A percentile compares a stretch with the other conserved stretches of the same genome.
These are phyloP conservation scores for Linum trigynum DNA, from an alignment of 345 rosid species.

Conservation along the genomic window DNA sequence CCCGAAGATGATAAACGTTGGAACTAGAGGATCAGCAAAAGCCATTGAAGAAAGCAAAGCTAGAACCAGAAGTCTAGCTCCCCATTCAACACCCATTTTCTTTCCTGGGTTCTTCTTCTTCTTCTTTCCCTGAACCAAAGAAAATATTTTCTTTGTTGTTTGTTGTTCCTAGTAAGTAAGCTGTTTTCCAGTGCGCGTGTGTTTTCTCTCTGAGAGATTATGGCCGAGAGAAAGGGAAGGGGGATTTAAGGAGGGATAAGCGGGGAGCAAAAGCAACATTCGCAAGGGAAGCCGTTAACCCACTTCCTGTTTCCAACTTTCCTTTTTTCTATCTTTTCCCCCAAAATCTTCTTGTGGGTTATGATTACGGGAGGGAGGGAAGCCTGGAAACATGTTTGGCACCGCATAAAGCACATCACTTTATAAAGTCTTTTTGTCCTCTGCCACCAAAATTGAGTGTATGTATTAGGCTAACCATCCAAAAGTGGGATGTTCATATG, in stretches of 20 bases:
- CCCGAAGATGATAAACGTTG: conserved; percentile 70
- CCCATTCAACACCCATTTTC: background rate
- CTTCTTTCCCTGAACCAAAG: background rate
- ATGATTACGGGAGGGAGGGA: too few species aligned
- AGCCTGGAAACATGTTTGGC: background rate
- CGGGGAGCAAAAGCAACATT: background rate
- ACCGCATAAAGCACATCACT: background rate
- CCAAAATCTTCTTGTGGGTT: background rate
- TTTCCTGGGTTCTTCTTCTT: background rate
- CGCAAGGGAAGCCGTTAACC: background rate
- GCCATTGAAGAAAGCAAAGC: background rate
- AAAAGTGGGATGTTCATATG: too few species aligned
- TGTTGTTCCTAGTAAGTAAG: too few species aligned
- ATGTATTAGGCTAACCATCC: too few species aligned
- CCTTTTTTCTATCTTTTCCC: background rate
- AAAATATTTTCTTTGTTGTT: background rate
- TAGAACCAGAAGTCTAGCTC: background rate
- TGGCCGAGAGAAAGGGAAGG: background rate
- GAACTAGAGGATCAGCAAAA: conserved; percentile 62
- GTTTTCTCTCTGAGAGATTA: background rate
- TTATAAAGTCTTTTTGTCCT: background rate
- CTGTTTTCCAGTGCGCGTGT: background rate
- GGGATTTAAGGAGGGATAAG: background rate
- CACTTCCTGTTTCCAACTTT: background rate
- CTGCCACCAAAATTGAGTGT: background rate